Evolutionary conservation across 257 asterid species (phyloP).

Genomic region (Galeopsis tetrahit): DNA sequence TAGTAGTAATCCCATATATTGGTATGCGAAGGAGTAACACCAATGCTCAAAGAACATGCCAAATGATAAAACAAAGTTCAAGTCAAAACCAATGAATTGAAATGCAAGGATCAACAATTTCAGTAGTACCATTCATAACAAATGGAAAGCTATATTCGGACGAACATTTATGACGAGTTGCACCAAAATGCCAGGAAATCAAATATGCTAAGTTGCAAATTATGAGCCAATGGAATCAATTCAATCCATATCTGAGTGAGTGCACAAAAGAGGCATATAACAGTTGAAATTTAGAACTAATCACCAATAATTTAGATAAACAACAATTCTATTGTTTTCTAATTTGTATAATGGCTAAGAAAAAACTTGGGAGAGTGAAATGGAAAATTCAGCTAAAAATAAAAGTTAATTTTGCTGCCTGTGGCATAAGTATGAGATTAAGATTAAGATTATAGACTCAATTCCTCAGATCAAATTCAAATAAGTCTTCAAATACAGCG

Average conservation of each 20-base stretch:
- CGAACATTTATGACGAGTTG: neutral
- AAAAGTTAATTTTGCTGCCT: neutral
- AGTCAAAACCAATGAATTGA: neutral
- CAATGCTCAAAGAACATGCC: neutral
- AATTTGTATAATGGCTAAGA: neutral
- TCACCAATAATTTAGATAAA: neutral
- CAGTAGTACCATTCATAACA: neutral
- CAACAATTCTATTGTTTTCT: neutral
- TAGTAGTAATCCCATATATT: neutral
- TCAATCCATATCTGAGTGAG: neutral
- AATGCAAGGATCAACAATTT: neutral
- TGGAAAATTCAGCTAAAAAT: neutral
- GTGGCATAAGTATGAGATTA: neutral
- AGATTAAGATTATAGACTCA: constrained; percentile 5
- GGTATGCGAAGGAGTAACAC: neutral
- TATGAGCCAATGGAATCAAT: neutral
- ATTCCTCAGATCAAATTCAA: neutral
- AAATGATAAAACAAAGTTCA: neutral
- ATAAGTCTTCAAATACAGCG: neutral
- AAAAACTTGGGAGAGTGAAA: neutral
- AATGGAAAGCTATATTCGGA: neutral
- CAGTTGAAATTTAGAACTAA: neutral
- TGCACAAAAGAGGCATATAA: neutral
- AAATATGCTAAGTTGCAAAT: neutral
- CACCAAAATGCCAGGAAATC: neutral